A percentile compares a stretch with the other conserved stretches of the same genome.
phyloP scores from a whole-genome alignment of 352 stramenopile species.

The Phytophthora pinifolia region DNA sequence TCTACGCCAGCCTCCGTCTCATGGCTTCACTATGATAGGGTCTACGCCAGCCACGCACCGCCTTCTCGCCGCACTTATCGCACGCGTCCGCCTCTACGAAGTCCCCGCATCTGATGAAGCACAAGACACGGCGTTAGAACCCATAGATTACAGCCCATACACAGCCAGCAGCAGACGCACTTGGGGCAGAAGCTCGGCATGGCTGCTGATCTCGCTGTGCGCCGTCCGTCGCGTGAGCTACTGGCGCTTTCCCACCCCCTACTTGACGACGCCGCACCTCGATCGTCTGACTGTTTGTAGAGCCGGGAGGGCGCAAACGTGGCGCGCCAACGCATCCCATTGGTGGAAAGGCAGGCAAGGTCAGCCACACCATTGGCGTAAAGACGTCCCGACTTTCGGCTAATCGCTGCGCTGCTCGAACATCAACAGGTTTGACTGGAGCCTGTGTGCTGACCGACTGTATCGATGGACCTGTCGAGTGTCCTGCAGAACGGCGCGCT shows the following conservation, averaged over 20 bases:
- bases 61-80: slow-evolving; percentile 60
- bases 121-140: slow-evolving; percentile 7
- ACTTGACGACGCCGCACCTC: slow-evolving; percentile 24
- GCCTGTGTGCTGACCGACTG: neutral
- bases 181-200: slow-evolving; percentile 77
- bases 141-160: neutral
- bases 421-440: slow-evolving; percentile 14
- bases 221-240: slow-evolving; percentile 14
- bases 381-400: slow-evolving; percentile 13
- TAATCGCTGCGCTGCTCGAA: slow-evolving; percentile 18
- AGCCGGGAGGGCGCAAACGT: slow-evolving; percentile 22
- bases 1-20: neutral
- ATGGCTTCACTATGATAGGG: too few species aligned
- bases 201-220: slow-evolving; percentile 11
- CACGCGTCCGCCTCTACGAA: slow-evolving; percentile 53
- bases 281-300: slow-evolving; percentile 26
- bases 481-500: slow-evolving; percentile 30
- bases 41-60: slow-evolving; percentile 35
- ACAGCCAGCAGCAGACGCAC: slow-evolving; percentile 26
- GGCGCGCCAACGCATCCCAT: slow-evolving; percentile 11
- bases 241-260: slow-evolving; percentile 21
- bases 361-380: slow-evolving; percentile 23
- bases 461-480: slow-evolving; percentile 26
- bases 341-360: slow-evolving; percentile 16
- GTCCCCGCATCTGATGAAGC: slow-evolving; percentile 47